Conservation (phyloP, 495 filamentous ascomycete species). For the Penicillium malachiteum region DNA sequence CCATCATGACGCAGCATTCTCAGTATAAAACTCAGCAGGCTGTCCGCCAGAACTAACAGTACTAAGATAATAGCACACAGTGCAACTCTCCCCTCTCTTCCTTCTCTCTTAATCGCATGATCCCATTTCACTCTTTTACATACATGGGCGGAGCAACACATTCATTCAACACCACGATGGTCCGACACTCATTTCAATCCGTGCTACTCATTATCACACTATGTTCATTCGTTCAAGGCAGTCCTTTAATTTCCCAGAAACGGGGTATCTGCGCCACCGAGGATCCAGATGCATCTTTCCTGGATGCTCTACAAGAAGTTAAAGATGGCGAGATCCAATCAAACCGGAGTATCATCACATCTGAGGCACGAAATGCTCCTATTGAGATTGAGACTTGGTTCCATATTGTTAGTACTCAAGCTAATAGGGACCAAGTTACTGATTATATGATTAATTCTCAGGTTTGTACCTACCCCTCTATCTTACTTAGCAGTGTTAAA, state of each 20-base stretch:
- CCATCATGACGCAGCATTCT: conserved; percentile 29
- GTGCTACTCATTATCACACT: conserved; percentile 22
- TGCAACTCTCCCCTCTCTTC: neutral
- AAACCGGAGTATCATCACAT: neutral
- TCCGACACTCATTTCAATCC: conserved; percentile 24
- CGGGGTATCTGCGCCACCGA: conserved; percentile 41
- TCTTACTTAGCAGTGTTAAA: too few species aligned
- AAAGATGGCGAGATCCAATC: conserved; percentile 14
- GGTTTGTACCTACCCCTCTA: conserved; percentile 28
- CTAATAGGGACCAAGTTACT: conserved; percentile 29
- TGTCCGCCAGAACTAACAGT: too few species aligned
- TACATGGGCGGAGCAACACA: conserved; percentile 10
- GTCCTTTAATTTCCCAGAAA: conserved; percentile 13
- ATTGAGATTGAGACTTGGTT: conserved; percentile 52
- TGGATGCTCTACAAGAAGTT: conserved; percentile 28
- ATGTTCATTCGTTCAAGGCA: conserved; percentile 18
- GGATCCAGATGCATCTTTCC: conserved; percentile 31
- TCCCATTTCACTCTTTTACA: conserved; percentile 1
- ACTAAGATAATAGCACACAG: too few species aligned
- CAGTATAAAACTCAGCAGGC: neutral
- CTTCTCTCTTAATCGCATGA: neutral
- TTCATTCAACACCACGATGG: conserved; percentile 24
- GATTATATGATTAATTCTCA: conserved; percentile 44
- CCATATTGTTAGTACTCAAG: conserved; percentile 44
- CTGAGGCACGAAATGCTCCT: conserved; percentile 25